Percentiles rank a stretch among this genome's conserved stretches.
These are phyloP conservation scores for Dactylorhiza incarnata DNA, from an alignment of 106 monocot genomes.

Conservation along the genomic window DNA sequence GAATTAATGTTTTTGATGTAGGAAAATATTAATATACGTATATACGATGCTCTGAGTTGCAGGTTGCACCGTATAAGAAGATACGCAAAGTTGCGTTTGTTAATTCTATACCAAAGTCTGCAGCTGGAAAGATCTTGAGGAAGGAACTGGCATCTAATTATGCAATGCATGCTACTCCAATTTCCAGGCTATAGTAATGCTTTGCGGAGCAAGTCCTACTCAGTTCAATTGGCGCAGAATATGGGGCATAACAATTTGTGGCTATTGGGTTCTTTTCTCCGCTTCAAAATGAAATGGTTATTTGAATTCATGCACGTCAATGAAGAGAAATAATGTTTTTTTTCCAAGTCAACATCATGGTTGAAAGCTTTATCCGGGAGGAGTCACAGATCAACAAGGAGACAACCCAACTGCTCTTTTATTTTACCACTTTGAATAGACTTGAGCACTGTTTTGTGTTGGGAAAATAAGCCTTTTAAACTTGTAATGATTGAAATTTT, in stretches of 20 bases:
- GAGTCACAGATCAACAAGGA: too few species aligned
- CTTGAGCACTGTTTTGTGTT: too few species aligned
- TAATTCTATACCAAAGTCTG: slow-evolving; percentile 27
- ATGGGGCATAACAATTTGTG: background rate
- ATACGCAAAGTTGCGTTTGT: slow-evolving; percentile 24
- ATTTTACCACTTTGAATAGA: too few species aligned
- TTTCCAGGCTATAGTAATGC: background rate
- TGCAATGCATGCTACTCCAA: background rate
- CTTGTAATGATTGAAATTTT: too few species aligned
- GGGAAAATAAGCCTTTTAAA: too few species aligned
- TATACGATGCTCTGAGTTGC: background rate
- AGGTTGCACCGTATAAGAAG: slow-evolving; percentile 44
- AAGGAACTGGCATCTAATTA: slow-evolving; percentile 11
- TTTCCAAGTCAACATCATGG: too few species aligned
- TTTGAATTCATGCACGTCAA: background rate
- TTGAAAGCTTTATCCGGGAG: too few species aligned
- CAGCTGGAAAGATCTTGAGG: slow-evolving; percentile 31
- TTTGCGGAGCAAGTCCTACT: background rate
- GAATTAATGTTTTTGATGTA: too few species aligned
- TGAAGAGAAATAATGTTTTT: too few species aligned
- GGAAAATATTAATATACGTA: too few species aligned
- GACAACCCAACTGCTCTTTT: too few species aligned
- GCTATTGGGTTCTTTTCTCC: background rate
- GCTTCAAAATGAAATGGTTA: background rate
- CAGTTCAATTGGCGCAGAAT: background rate